Percentiles rank a stretch among this genome's conserved stretches.
These are phyloP conservation scores for Alternaria burnsii DNA, from an alignment of 2,329 filamentous ascomycete genomes.

Conservation along the genomic window DNA sequence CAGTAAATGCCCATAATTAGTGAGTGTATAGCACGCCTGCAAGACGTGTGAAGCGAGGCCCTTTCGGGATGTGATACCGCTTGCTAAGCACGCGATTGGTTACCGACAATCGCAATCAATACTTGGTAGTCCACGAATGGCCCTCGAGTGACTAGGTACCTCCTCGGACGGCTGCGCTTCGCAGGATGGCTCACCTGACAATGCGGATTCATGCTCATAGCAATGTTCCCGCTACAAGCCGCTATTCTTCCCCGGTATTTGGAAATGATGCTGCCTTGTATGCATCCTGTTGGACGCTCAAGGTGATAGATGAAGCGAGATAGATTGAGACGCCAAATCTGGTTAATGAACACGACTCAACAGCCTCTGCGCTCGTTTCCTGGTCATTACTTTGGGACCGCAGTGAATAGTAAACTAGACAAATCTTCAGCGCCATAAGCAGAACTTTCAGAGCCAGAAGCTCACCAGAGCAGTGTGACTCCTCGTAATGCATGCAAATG, in stretches of 20 bases:
- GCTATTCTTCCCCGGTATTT: constrained; percentile 28
- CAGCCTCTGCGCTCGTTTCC: constrained; percentile 4
- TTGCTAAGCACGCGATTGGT: constrained; percentile 36
- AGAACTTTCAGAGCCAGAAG: constrained; percentile 22
- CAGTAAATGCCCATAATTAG: constrained; percentile 47
- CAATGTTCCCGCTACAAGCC: constrained; percentile 16
- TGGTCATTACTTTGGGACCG: constrained; percentile 11
- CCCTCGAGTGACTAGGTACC: constrained; percentile 41
- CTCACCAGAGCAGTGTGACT: constrained; percentile 28
- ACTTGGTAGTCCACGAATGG: constrained; percentile 48
- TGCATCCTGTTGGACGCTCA: constrained; percentile 20
- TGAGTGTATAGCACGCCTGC: constrained; percentile 10
- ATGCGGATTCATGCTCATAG: constrained; percentile 33
- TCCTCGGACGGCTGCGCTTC: constrained; percentile 21
- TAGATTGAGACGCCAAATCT: constrained; percentile 8
- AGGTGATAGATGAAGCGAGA: neutral
- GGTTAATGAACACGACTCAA: constrained; percentile 8
- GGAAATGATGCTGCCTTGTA: constrained; percentile 22
- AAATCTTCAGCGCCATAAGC: constrained; percentile 23
- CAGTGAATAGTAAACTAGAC: constrained; percentile 14
- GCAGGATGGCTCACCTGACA: constrained; percentile 46
- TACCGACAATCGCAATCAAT: constrained; percentile 48
- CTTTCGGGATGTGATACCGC: constrained; percentile 25
- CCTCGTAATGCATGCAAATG: constrained; percentile 20
- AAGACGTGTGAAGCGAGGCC: constrained; percentile 30